Evolutionary conservation across 2,329 filamentous ascomycete genomes (phyloP).

Genomic region (Aspergillus vadensis): DNA sequence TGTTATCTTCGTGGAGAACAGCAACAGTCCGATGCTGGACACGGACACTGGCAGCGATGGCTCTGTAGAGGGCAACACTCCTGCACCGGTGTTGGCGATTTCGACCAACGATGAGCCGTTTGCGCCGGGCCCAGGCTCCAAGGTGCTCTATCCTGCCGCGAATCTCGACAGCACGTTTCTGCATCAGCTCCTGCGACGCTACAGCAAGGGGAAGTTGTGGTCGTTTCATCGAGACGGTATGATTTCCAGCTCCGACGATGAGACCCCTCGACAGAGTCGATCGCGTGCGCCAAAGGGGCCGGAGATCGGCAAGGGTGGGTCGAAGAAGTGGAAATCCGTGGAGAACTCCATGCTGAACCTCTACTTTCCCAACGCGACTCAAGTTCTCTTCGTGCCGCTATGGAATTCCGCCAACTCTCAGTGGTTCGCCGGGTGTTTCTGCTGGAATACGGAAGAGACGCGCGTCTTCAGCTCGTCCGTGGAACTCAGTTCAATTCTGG

Average conservation of each 20-base stretch:
- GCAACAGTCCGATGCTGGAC: constrained; percentile 30
- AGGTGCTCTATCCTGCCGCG: constrained; percentile 30
- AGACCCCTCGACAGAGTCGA: constrained; percentile 27
- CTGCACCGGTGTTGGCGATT: constrained; percentile 37
- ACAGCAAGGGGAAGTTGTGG: constrained; percentile 52
- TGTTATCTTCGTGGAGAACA: constrained; percentile 43
- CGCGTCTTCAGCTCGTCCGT: constrained; percentile 41
- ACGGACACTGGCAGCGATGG: constrained; percentile 33
- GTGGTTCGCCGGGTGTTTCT: constrained; percentile 51
- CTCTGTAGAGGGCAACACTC: constrained; percentile 29
- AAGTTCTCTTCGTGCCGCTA: constrained; percentile 54
- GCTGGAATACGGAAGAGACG: constrained; percentile 44
- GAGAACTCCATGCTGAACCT: constrained; percentile 45
- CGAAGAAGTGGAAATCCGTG: constrained; percentile 34
- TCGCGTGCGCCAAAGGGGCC: constrained; percentile 16
- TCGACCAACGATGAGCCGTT: constrained; percentile 42
- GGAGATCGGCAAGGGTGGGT: constrained; percentile 24
- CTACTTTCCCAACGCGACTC: constrained; percentile 51
- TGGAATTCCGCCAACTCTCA: constrained; percentile 54
- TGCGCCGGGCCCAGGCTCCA: constrained; percentile 33
- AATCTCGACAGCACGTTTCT: constrained; percentile 37
- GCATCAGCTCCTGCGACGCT: constrained; percentile 44
- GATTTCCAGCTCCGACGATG: constrained; percentile 50
- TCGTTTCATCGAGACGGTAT: constrained; percentile 49
- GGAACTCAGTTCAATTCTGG: constrained; percentile 44